Conservation (phyloP, 352 stramenopile genomes). For the Halophytophthora batemanensis region DNA sequence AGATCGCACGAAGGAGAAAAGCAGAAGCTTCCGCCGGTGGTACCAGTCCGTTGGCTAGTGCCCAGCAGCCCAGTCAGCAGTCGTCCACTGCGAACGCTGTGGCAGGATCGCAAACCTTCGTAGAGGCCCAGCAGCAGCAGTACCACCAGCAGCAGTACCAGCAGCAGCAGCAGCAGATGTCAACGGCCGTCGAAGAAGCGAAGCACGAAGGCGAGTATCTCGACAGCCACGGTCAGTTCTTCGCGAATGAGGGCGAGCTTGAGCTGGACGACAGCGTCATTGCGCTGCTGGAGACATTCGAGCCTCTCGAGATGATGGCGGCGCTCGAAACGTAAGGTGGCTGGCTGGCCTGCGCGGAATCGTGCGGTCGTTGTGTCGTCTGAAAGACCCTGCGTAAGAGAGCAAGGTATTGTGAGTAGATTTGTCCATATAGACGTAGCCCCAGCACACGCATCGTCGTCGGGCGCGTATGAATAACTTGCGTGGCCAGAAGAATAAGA, state of each 20-base stretch:
- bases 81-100: constrained; percentile 4
- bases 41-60: constrained; percentile 13
- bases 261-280: constrained; percentile 35
- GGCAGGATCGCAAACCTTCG: neutral
- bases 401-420: constrained; percentile 20
- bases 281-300: constrained; percentile 33
- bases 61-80: constrained; percentile 11
- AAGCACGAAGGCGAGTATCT: constrained; percentile 18
- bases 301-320: constrained; percentile 37
- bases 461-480: constrained; percentile 26
- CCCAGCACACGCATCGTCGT: constrained; percentile 17
- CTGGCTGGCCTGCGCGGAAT: too few species aligned
- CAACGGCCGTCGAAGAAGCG: constrained; percentile 7
- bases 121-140: neutral
- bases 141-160: neutral
- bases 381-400: constrained; percentile 14
- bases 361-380: constrained; percentile 19
- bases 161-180: neutral
- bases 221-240: constrained; percentile 26
- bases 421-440: constrained; percentile 25
- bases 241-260: constrained; percentile 21
- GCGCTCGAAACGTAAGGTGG: constrained; percentile 14
- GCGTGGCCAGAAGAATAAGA: constrained; percentile 26
- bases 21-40: constrained; percentile 20
- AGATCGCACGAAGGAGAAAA: constrained; percentile 41